Evolutionary conservation across 164 flowering plant species (phyloP).

Genomic region (Kingdonia uniflora): DNA sequence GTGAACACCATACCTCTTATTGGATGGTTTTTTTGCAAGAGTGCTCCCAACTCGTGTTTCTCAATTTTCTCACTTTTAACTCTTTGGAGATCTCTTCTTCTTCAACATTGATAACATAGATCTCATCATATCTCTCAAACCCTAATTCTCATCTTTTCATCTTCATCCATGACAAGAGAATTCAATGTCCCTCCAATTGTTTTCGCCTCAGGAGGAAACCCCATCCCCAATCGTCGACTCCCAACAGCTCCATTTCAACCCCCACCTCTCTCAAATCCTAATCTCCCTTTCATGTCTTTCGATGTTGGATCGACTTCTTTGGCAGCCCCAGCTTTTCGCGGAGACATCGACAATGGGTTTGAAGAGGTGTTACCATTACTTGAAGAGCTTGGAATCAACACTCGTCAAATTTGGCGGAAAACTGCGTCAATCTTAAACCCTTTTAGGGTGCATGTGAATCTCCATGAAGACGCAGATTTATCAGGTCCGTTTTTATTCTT

Average conservation of each 20-base stretch:
- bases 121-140: no score
- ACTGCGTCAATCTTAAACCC: conserved; percentile 63
- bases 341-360: conserved; percentile 15
- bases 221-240: background rate
- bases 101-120: no score
- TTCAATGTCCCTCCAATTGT: conserved; percentile 18
- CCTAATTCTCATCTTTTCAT: no score
- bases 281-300: conserved; percentile 16
- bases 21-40: no score
- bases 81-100: no score
- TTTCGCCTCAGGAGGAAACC: conserved; percentile 15
- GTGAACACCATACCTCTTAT: no score
- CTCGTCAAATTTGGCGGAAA: conserved; percentile 75
- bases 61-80: no score
- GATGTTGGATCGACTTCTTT: conserved; percentile 18
- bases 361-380: conserved; percentile 80
- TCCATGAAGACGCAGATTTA: conserved; percentile 72
- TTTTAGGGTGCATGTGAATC: conserved; percentile 36
- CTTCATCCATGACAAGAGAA: conserved; percentile 17
- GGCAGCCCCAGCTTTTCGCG: conserved; percentile 19
- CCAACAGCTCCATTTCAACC: conserved; percentile 17
- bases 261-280: no score
- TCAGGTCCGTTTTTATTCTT: conserved; percentile 77
- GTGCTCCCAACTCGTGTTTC: no score
- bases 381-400: conserved; percentile 87